A percentile compares a stretch with the other conserved stretches of the same genome.
Conservation (phyloP, 2,329 filamentous ascomycete genomes). For the Clarireedia hainanense region DNA sequence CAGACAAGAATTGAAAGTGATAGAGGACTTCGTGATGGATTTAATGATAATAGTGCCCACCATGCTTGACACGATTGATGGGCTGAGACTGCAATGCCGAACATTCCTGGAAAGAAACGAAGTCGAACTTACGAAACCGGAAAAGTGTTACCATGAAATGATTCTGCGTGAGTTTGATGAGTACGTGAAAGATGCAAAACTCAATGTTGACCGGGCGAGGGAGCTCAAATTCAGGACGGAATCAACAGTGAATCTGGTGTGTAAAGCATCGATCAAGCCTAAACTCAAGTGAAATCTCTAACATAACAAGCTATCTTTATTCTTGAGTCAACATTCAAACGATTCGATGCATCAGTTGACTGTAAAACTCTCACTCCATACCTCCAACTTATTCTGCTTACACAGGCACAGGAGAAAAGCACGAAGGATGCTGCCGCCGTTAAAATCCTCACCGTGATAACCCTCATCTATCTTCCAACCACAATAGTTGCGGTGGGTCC, state of each 20-base stretch:
- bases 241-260: constrained; percentile 16
- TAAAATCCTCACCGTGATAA: constrained; percentile 23
- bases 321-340: constrained; percentile 16
- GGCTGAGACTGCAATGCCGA: constrained; percentile 6
- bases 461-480: constrained; percentile 19
- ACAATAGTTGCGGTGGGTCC: constrained; percentile 19
- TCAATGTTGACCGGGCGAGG: constrained; percentile 11
- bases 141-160: background rate
- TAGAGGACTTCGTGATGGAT: constrained; percentile 19
- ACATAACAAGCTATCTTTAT: constrained; percentile 15
- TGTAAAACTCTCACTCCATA: background rate
- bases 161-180: constrained; percentile 15
- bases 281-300: background rate
- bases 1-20: constrained; percentile 17
- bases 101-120: background rate
- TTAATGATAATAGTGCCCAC: constrained; percentile 15
- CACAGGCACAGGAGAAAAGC: constrained; percentile 12
- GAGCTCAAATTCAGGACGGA: constrained; percentile 10
- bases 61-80: constrained; percentile 9
- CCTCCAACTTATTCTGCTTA: background rate
- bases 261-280: background rate
- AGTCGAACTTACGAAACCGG: background rate
- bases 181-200: constrained; percentile 11
- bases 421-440: constrained; percentile 21
- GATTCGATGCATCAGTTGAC: constrained; percentile 16